A percentile compares a stretch with the other conserved stretches of the same genome.
phyloP scores from a whole-genome alignment of 1,284 basidiomycete species.

The Heterobasidion occidentale region DNA sequence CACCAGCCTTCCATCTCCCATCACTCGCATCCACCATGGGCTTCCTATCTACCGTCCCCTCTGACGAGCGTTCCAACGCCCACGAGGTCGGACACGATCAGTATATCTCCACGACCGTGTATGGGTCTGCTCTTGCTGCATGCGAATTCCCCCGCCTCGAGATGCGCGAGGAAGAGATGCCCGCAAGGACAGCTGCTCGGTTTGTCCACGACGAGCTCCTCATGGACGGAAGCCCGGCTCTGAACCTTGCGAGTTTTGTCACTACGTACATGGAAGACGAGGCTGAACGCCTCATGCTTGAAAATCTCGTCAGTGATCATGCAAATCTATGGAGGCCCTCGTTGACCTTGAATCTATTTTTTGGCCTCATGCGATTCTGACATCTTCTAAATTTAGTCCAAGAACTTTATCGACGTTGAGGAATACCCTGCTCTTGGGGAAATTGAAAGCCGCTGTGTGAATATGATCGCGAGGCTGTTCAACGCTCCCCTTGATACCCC shows the following conservation, averaged over 20 bases:
- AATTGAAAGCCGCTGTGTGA: constrained; percentile 43
- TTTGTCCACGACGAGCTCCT: constrained; percentile 1
- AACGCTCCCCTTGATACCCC: not conserved
- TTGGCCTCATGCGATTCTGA: not conserved
- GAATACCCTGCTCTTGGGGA: constrained; percentile 58
- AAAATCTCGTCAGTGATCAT: constrained; percentile 35
- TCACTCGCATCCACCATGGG: not conserved
- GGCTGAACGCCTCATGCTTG: constrained; percentile 45
- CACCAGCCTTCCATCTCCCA: not conserved
- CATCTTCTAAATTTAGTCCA: constrained; percentile 24
- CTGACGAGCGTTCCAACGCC: not conserved
- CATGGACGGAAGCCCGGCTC: not conserved
- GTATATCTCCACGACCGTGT: not conserved
- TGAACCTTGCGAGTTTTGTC: constrained; percentile 29
- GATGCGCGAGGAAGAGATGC: not conserved
- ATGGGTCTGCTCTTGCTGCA: not conserved
- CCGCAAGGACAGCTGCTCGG: not conserved
- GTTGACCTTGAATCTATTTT: too few species aligned
- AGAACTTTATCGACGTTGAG: constrained; percentile 63
- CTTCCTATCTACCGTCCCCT: not conserved
- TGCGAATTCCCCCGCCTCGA: not conserved
- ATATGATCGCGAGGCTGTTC: not conserved
- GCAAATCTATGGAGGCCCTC: not conserved
- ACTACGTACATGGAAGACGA: constrained; percentile 57
- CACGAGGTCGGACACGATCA: not conserved